Evolutionary conservation across 73 alveolate genomes (phyloP).

Genomic region (Blepharisma stoltei): DNA sequence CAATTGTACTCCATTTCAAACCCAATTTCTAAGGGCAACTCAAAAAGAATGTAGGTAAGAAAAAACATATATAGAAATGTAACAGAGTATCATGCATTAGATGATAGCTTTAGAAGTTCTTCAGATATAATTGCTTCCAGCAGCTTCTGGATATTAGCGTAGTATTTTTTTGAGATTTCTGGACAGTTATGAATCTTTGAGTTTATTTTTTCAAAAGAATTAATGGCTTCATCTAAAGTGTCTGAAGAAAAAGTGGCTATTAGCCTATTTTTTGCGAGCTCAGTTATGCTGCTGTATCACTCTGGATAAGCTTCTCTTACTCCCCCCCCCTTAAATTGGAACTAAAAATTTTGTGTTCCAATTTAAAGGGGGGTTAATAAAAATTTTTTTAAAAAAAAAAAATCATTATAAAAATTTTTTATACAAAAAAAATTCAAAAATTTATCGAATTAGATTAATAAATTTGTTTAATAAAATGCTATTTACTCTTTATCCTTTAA

Average conservation of each 20-base stretch:
- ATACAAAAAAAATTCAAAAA: too few species aligned
- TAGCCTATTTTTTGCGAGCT: constrained; percentile 28
- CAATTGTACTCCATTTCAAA: constrained; percentile 30
- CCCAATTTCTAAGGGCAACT: constrained; percentile 46
- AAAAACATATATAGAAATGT: constrained; percentile 33
- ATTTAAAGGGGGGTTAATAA: too few species aligned
- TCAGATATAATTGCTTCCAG: constrained; percentile 19
- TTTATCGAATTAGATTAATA: too few species aligned
- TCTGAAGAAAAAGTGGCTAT: neutral
- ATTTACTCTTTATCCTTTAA: too few species aligned
- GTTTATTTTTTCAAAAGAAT: neutral
- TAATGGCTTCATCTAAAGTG: neutral
- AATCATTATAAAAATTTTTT: too few species aligned
- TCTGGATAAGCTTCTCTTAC: constrained; percentile 57
- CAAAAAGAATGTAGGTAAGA: constrained; percentile 41
- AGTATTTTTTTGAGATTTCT: neutral
- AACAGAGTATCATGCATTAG: constrained; percentile 7
- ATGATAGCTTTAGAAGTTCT: neutral
- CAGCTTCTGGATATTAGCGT: neutral
- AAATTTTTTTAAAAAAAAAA: too few species aligned
- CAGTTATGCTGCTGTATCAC: constrained; percentile 33
- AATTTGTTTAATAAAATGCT: too few species aligned
- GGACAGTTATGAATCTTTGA: neutral
- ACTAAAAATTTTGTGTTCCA: too few species aligned
- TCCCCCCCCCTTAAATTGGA: too few species aligned